Base-by-base conservation (phyloP, 129 eudicot genomes). In the Flaveria sonorensis region DNA sequence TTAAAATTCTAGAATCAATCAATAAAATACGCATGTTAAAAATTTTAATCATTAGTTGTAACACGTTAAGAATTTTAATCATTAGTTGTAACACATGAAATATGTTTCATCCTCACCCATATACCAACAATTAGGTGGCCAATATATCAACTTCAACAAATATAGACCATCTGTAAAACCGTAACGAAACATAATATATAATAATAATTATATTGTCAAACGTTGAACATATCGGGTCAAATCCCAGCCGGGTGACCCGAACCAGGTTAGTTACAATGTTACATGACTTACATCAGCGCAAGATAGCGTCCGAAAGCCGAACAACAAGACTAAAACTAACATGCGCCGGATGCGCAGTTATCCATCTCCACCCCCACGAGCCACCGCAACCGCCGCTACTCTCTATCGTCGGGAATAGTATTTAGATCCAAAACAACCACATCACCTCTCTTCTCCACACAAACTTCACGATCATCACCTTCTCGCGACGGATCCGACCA, bases 371-470 rank as follows among this genome's bases (percentile, higher is more conserved):
- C 40, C 30, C 43, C 59, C 80, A 80, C 84, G 75, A 80, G 75
- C 84, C 84, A 20, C 75, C 80, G 18, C 51, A 20, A 43, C 0
- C 73, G 1, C 12, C 79, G 7, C 7, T 74, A 74, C 48, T 81
- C 79, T 19, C 84, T 28, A 10, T 74, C 84, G 8, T 81, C 76
- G 8, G 84, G 84, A 74, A 81, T 79, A 19, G 75, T 55, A 47
- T 80, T 80, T 75, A 80, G 75, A 80, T 80, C 84, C 75, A 80
- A 68, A 67, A 67, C 67, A 2, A 1, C 71, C 20, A 47, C 84
- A 13, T 11, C 64, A 10, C 55, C 14, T 47, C 46, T 68, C 71
- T 74, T 81, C 43, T 56, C 53, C 60, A 18, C 60, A 39, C 43
- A 6, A 36, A 2, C 74, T 52, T 23, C 24, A 51, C 50, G 68